These are phyloP conservation scores for Seiridium cupressi DNA, from an alignment of 2,329 filamentous ascomycete genomes.

Conservation along the genomic window DNA sequence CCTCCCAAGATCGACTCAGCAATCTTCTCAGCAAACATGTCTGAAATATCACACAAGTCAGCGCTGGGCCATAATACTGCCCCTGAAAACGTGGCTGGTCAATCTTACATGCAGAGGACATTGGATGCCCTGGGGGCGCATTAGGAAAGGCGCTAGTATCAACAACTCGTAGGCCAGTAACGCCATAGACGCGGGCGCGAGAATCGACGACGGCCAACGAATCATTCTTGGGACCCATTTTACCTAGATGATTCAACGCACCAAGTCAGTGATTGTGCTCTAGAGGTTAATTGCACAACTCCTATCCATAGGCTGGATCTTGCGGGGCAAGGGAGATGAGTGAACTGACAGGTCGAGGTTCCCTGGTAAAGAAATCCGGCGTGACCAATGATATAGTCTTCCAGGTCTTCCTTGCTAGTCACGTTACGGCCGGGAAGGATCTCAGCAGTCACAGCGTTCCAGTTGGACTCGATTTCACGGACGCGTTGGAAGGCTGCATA, in stretches of 20 bases:
- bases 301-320: no score
- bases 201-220: not conserved
- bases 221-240: not conserved
- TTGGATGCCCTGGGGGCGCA: not conserved
- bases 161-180: not conserved
- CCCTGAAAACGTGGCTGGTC: no score
- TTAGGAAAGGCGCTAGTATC: not conserved
- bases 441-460: not conserved
- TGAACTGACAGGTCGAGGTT: not conserved
- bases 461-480: not conserved
- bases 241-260: no score
- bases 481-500: conserved; percentile 15
- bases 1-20: no score
- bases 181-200: not conserved
- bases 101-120: not conserved
- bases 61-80: no score
- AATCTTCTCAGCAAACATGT: no score
- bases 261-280: no score
- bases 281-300: no score
- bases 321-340: no score
- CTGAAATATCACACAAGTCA: no score
- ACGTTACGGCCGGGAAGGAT: no score
- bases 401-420: not conserved
- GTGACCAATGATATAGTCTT: not conserved
- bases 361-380: not conserved